Evolutionary conservation across 2,329 filamentous ascomycete genomes (phyloP).

Genomic region (Aureobasidium sp.): DNA sequence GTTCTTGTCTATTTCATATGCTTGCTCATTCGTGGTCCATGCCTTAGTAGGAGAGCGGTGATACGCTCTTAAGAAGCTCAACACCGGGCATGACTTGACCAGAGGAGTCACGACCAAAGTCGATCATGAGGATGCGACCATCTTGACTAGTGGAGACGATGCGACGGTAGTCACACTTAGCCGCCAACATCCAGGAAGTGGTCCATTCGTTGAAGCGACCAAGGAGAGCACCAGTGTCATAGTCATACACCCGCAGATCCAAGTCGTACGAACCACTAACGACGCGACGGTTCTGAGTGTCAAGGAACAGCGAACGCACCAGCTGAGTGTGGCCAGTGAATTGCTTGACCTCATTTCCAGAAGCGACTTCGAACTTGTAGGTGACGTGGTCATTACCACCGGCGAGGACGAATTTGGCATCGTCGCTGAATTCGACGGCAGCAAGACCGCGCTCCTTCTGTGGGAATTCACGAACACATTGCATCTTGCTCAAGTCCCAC

Average conservation of each 20-base stretch:
- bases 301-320: slow-evolving; percentile 84
- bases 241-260: slow-evolving; percentile 90
- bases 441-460: slow-evolving; percentile 90
- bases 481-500: slow-evolving; percentile 87
- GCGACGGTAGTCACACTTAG: slow-evolving; percentile 89
- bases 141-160: slow-evolving; percentile 95
- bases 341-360: slow-evolving; percentile 72
- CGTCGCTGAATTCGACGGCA: slow-evolving; percentile 92
- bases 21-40: not conserved
- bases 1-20: not conserved
- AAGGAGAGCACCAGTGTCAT: slow-evolving; percentile 68
- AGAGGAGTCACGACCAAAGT: slow-evolving; percentile 58
- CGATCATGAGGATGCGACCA: slow-evolving; percentile 83
- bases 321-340: slow-evolving; percentile 78
- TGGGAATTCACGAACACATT: slow-evolving; percentile 81
- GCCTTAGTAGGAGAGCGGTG: not conserved
- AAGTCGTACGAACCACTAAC: slow-evolving; percentile 92
- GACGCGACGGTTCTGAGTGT: slow-evolving; percentile 76
- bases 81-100: slow-evolving; percentile 21
- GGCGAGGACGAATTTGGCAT: slow-evolving; percentile 86
- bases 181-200: slow-evolving; percentile 90
- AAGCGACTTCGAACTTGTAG: slow-evolving; percentile 91
- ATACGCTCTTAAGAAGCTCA: slow-evolving; percentile 13
- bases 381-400: slow-evolving; percentile 95
- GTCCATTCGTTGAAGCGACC: slow-evolving; percentile 93